These are phyloP conservation scores for Penicillium roqueforti DNA, from an alignment of 495 filamentous ascomycete genomes.

Conservation along the genomic window DNA sequence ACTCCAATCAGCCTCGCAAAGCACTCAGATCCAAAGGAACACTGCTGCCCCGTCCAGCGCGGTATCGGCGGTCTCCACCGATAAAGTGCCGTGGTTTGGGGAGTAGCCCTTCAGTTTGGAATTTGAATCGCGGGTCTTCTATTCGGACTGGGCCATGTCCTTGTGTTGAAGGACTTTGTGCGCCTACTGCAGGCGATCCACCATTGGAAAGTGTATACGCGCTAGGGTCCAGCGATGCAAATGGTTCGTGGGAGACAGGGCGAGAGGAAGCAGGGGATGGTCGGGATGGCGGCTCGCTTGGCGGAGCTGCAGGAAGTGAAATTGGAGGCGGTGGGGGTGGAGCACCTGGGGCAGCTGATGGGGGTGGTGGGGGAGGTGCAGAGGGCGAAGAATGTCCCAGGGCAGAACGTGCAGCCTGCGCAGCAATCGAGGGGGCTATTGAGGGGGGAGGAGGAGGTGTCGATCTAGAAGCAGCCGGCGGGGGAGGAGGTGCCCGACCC, in stretches of 20 bases:
- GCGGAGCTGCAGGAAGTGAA: slow-evolving; percentile 47
- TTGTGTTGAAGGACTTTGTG: slow-evolving; percentile 32
- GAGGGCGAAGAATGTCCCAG: slow-evolving; percentile 17
- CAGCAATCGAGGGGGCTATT: slow-evolving; percentile 36
- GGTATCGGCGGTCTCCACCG: slow-evolving; percentile 69
- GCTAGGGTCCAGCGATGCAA: slow-evolving; percentile 67
- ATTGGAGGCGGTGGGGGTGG: slow-evolving; percentile 43
- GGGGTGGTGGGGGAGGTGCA: slow-evolving; percentile 49
- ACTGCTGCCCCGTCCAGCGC: slow-evolving; percentile 88
- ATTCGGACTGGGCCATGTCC: slow-evolving; percentile 54
- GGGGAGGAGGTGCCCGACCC: slow-evolving; percentile 45
- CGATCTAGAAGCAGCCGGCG: slow-evolving; percentile 39
- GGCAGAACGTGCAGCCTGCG: slow-evolving; percentile 40
- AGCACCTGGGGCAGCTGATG: slow-evolving; percentile 46
- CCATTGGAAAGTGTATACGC: slow-evolving; percentile 70
- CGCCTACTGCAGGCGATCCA: slow-evolving; percentile 31
- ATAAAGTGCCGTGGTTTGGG: slow-evolving; percentile 79
- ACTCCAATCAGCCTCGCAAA: slow-evolving; percentile 28
- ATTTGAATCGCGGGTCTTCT: slow-evolving; percentile 81
- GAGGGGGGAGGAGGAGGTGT: slow-evolving; percentile 38
- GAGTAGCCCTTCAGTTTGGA: slow-evolving; percentile 73
- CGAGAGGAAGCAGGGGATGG: slow-evolving; percentile 48
- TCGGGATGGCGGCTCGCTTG: slow-evolving; percentile 43
- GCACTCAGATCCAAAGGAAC: slow-evolving; percentile 80
- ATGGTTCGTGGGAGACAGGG: slow-evolving; percentile 38